Base-by-base conservation (phyloP, 495 filamentous ascomycete species). In the Aspergillus steynii region DNA sequence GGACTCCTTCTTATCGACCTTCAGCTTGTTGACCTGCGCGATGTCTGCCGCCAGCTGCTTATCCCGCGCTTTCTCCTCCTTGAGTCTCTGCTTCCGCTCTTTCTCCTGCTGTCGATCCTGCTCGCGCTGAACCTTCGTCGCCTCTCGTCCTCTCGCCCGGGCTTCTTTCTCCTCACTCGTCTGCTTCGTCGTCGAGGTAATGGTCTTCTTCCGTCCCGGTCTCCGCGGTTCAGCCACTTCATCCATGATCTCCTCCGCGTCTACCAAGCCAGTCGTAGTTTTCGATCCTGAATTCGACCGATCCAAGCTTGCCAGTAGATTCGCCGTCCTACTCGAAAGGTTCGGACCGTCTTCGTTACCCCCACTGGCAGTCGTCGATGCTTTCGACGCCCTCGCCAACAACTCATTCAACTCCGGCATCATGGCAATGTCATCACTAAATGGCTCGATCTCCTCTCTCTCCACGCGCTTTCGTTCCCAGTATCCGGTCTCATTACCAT, bases 1-100 rank as follows among this genome's bases (percentile, higher is more conserved):
- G 0, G 90, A 88, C 15, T 87, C 80, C 65, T 92, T 95, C 74
- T 90, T 92, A 72, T 91, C 86, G 0, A 84, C 88, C 54, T 86
- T 88, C 3, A 88, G 75, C 67, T 87, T 92, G 73, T 96, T 95
- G 50, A 87, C 89, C 51, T 88, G 87, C 10, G 85, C 83, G 9
- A 93, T 75, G 47, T 92, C 90, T 12, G 85, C 83, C 14, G 85
- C 88, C 10, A 77, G 76, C 55, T 88, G 82, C 68, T 88, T 93
- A 66, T 90, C 85, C 50, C 74, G 76, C 1, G 80, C 83, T 65
- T 83, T 86, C 56, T 88, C 81, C 65, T 84, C 83, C 63, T 77
- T 82, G 59, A 72, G 51, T 50, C 74, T 64, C 25, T 72, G 75
- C 58, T 82, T 87, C 74, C 65, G 77, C 70, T 74, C 80, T 69